Base-by-base conservation (phyloP, 2,329 filamentous ascomycete species). In the Colletotrichum acutatum region DNA sequence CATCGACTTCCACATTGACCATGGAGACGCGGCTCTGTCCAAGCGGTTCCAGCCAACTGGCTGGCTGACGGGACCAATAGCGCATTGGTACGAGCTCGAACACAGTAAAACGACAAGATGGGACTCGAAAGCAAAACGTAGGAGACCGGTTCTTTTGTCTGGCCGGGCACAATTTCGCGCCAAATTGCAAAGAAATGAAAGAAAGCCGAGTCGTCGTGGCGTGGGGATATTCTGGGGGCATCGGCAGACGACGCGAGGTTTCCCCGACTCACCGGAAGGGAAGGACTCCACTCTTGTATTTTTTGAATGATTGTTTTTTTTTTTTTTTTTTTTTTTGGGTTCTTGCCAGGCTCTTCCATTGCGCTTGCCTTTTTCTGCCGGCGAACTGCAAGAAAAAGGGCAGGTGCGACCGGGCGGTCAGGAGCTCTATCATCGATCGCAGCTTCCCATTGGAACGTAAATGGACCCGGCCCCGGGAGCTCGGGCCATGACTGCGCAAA, bases 201-300 rank as follows among this genome's bases (percentile, higher is more conserved):
- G 30, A 72, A 30, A 57, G 58, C 65, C 26, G 34, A 26, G 28
- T 68, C 22, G 70, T 64, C 60, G 70, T 69, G 70, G 66, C 66
- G 54, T 72, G 54, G 66, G 54, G 54, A 61, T 64, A 61, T 64
- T 62, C 49, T 57, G 56, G 61, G 62, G 54, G 60, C 32, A 58
- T 72, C 60, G 60, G 60, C 60, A 72, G 70, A 72, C 49, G 69
- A 68, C 54, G 66, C 65, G 34, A 56, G 58, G 24, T 57, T 70
- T 72, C 60, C 59, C 56, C 70, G 60, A 52, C 71, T 73, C 66
- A 70, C 60, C 66, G 46, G 66, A 73, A 57, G 49, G 32, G 9
- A 16, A 19, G 42, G 60, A 16, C 22, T n/a, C 71, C 69, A 60
- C 66, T 19, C n/a, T 42, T 42, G 37, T 24, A 56, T 56, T 63